These are phyloP conservation scores for Backusella westeae DNA, from an alignment of 192 early-diverging fungal species.

Conservation along the genomic window DNA sequence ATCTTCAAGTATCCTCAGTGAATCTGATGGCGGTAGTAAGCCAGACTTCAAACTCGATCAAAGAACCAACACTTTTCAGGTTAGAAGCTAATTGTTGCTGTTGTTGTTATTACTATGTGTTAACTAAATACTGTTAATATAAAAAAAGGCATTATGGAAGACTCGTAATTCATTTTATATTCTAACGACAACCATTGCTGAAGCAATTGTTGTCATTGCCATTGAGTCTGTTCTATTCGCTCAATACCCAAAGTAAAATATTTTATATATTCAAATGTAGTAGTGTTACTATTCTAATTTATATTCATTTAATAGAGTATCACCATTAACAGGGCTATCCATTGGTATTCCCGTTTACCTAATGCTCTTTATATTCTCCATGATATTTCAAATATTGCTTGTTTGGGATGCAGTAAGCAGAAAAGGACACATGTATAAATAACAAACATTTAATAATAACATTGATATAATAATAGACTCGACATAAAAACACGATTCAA, in stretches of 20 bases:
- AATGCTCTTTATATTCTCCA: slow-evolving; percentile 70
- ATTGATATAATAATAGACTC: slow-evolving; percentile 43
- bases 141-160: slow-evolving; percentile 14
- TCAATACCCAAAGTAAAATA: slow-evolving; percentile 30
- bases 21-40: slow-evolving; percentile 1
- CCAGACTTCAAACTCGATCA: slow-evolving; percentile 4
- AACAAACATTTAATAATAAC: background rate
- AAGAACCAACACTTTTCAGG: slow-evolving; percentile 1
- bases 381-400: slow-evolving; percentile 65
- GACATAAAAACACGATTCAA: slow-evolving; percentile 71
- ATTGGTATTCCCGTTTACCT: slow-evolving; percentile 65
- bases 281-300: background rate
- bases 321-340: background rate
- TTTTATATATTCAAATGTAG: background rate
- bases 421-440: background rate
- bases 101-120: background rate
- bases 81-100: background rate
- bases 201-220: slow-evolving; percentile 54
- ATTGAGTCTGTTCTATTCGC: slow-evolving; percentile 51
- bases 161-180: slow-evolving; percentile 27
- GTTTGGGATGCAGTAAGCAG: slow-evolving; percentile 66
- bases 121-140: background rate
- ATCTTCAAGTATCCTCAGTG: slow-evolving; percentile 4
- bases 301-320: background rate
- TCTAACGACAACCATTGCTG: slow-evolving; percentile 39